Evolutionary conservation across 345 rosid genomes (phyloP).

Genomic region (Microthlaspi erraticum): DNA sequence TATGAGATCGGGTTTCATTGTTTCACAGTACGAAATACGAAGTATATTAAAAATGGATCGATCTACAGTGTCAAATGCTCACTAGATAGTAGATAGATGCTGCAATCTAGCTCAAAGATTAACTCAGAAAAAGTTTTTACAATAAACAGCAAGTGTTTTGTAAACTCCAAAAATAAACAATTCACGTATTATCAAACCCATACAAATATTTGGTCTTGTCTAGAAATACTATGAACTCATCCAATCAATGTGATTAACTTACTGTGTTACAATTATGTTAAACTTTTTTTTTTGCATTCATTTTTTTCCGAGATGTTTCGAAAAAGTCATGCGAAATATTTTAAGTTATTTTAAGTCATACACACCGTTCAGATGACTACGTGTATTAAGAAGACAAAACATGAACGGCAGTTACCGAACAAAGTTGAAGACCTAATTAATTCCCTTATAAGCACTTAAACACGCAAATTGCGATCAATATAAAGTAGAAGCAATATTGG

Average conservation of each 20-base stretch:
- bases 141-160: too few species aligned
- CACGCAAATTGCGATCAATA: conserved; percentile 11
- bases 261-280: background rate
- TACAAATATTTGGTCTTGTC: background rate
- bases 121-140: background rate
- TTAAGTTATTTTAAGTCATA: background rate
- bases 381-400: conserved; percentile 21
- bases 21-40: conserved; percentile 13
- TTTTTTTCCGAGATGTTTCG: background rate
- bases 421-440: conserved; percentile 22
- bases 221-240: background rate
- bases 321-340: background rate
- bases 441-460: background rate
- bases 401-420: conserved; percentile 14
- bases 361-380: background rate
- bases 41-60: background rate
- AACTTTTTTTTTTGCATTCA: background rate
- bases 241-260: background rate
- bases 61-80: background rate
- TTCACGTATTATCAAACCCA: background rate
- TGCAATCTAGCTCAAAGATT: background rate
- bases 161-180: too few species aligned
- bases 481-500: conserved; percentile 30
- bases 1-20: background rate
- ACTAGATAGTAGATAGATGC: background rate